These are phyloP conservation scores for Aspergillus campestris DNA, from an alignment of 495 filamentous ascomycete genomes.

Conservation along the genomic window DNA sequence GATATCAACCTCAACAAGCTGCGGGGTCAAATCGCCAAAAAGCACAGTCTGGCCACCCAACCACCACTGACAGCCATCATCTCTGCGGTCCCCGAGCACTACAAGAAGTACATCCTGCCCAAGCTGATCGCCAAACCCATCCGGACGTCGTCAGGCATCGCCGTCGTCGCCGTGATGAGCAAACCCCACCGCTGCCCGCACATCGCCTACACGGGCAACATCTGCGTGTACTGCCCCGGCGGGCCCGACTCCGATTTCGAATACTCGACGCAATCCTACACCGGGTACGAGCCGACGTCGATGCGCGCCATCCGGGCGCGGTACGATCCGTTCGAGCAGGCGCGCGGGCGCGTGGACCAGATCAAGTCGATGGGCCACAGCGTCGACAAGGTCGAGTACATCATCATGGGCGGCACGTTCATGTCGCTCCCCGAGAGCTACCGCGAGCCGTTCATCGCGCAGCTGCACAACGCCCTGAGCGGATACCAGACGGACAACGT, in stretches of 20 bases:
- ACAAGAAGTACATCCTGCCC: constrained; percentile 97
- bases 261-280: constrained; percentile 97
- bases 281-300: constrained; percentile 93
- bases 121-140: constrained; percentile 96
- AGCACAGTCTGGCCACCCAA: constrained; percentile 74
- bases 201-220: constrained; percentile 96
- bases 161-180: constrained; percentile 99
- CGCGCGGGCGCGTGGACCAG: constrained; percentile 90
- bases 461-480: constrained; percentile 90
- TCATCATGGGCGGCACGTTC: constrained; percentile 99
- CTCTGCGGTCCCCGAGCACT: constrained; percentile 92
- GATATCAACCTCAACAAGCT: constrained; percentile 91
- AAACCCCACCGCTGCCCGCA: constrained; percentile 97
- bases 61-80: constrained; percentile 95
- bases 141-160: constrained; percentile 88
- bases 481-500: constrained; percentile 88
- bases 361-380: constrained; percentile 90
- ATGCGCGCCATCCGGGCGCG: constrained; percentile 97
- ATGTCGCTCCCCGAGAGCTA: constrained; percentile 91
- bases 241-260: constrained; percentile 97
- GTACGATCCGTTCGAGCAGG: constrained; percentile 97
- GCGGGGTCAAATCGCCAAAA: constrained; percentile 81
- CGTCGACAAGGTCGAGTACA: constrained; percentile 98
- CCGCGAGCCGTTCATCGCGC: constrained; percentile 84
- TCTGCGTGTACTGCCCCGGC: constrained; percentile 97